Conservation (phyloP, 768 basidiomycete genomes). For the Boletus fagicola region DNA sequence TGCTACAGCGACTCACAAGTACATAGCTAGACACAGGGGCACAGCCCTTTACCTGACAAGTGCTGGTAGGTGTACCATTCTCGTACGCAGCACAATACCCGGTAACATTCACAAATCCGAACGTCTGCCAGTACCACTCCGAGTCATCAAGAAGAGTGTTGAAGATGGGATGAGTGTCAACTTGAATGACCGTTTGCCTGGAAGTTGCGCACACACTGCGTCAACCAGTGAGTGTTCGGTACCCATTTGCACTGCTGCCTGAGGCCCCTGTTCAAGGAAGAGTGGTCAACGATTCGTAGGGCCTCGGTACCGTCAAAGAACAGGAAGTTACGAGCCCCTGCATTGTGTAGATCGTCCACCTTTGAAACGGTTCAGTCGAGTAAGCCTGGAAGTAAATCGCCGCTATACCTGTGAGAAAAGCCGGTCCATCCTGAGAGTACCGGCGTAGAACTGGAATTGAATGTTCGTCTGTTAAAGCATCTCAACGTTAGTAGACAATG, state of each 20-base stretch:
- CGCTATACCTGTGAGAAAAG: constrained; percentile 29
- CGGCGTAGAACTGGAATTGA: constrained; percentile 25
- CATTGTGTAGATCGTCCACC: constrained; percentile 22
- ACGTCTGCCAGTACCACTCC: constrained; percentile 43
- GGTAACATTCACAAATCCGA: constrained; percentile 58
- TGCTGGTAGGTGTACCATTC: constrained; percentile 50
- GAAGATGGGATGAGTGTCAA: constrained; percentile 58
- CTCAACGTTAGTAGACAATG: neutral
- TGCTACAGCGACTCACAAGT: constrained; percentile 49
- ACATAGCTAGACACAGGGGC: constrained; percentile 57
- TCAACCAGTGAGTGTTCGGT: constrained; percentile 43
- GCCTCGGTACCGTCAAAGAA: constrained; percentile 65
- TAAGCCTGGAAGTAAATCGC: neutral
- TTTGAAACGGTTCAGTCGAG: neutral
- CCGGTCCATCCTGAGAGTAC: constrained; percentile 18
- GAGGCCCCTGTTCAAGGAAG: constrained; percentile 41
- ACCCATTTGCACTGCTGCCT: constrained; percentile 28
- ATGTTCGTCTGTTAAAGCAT: constrained; percentile 22
- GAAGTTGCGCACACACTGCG: constrained; percentile 39
- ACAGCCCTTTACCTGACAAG: constrained; percentile 56
- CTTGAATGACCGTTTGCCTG: no score
- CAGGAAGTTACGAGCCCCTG: constrained; percentile 55
- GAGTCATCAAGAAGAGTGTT: constrained; percentile 55
- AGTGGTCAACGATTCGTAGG: constrained; percentile 58
- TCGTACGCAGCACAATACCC: constrained; percentile 59